These are phyloP conservation scores for Neoarthrinium moseri DNA, from an alignment of 2,329 filamentous ascomycete genomes.

Conservation along the genomic window DNA sequence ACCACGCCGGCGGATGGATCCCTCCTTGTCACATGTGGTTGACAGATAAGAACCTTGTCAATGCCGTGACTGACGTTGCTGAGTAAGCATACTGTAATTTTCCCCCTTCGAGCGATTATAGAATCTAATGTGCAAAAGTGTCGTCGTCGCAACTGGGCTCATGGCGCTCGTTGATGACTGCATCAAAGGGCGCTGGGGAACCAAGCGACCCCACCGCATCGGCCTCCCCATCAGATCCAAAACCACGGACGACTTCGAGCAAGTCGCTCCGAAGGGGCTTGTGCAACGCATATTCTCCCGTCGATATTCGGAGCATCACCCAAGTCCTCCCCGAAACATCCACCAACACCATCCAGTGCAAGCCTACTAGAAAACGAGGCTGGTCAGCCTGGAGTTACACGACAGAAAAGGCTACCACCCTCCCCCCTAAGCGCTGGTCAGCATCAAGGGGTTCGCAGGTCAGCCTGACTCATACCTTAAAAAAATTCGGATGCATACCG, in stretches of 20 bases:
- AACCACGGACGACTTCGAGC: constrained; percentile 28
- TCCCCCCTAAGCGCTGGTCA: constrained; percentile 5
- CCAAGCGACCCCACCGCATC: constrained; percentile 40
- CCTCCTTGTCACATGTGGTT: constrained; percentile 91
- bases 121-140: constrained; percentile 46
- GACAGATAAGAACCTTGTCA: constrained; percentile 68
- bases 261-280: constrained; percentile 29
- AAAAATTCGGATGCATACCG: background rate
- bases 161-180: constrained; percentile 87
- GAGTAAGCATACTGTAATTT: constrained; percentile 60
- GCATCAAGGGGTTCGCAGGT: constrained; percentile 5
- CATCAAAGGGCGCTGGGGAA: constrained; percentile 76
- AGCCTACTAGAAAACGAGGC: constrained; percentile 27
- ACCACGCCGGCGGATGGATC: constrained; percentile 81
- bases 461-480: constrained; percentile 5
- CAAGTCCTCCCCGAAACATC: constrained; percentile 34
- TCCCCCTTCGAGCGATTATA: too few species aligned
- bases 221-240: constrained; percentile 33
- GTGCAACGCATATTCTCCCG: constrained; percentile 40
- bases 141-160: constrained; percentile 87
- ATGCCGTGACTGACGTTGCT: constrained; percentile 73
- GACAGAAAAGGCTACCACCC: constrained; percentile 13
- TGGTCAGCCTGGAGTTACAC: constrained; percentile 10
- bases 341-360: constrained; percentile 33
- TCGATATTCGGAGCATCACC: constrained; percentile 37